Percentiles rank a stretch among this genome's conserved stretches.
Evolutionary conservation across 108 stramenopile species (phyloP).

Genomic region (Cyclostephanos tholiformis): DNA sequence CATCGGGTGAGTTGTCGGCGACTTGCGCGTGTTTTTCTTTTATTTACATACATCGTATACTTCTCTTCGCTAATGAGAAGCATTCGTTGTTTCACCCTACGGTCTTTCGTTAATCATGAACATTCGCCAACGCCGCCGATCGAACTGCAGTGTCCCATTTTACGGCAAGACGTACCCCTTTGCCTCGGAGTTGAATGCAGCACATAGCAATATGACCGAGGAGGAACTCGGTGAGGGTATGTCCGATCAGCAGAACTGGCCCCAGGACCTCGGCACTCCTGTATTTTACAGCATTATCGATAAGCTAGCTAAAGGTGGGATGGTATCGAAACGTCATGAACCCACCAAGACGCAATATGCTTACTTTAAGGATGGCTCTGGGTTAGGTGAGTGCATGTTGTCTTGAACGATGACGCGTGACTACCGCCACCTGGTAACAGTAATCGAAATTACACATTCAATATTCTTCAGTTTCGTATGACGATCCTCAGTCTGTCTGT

Average conservation of each 20-base stretch:
- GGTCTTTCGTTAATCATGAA: too few relatives aligned
- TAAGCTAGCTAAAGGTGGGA: slow-evolving; percentile 1
- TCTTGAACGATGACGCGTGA: not conserved
- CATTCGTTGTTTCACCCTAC: too few relatives aligned
- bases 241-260: slow-evolving; percentile 43
- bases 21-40: too few relatives aligned
- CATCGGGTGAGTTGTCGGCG: slow-evolving; percentile 17
- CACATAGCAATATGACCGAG: slow-evolving; percentile 6
- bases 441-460: too few relatives aligned
- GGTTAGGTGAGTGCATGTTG: slow-evolving; percentile 17
- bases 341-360: slow-evolving; percentile 36
- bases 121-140: too few relatives aligned
- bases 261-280: slow-evolving; percentile 34
- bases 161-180: slow-evolving; percentile 38
- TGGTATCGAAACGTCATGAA: slow-evolving; percentile 18
- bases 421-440: too few relatives aligned
- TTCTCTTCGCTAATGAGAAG: too few relatives aligned
- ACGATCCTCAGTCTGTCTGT: slow-evolving; percentile 50
- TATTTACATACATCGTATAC: too few relatives aligned
- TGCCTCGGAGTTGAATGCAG: slow-evolving; percentile 44
- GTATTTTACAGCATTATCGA: slow-evolving; percentile 35
- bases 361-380: slow-evolving; percentile 46
- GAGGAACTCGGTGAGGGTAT: not conserved
- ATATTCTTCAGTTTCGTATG: slow-evolving; percentile 7
- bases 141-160: slow-evolving; percentile 13